Base-by-base conservation (phyloP, 257 asterid genomes). In the Coffea canephora region DNA sequence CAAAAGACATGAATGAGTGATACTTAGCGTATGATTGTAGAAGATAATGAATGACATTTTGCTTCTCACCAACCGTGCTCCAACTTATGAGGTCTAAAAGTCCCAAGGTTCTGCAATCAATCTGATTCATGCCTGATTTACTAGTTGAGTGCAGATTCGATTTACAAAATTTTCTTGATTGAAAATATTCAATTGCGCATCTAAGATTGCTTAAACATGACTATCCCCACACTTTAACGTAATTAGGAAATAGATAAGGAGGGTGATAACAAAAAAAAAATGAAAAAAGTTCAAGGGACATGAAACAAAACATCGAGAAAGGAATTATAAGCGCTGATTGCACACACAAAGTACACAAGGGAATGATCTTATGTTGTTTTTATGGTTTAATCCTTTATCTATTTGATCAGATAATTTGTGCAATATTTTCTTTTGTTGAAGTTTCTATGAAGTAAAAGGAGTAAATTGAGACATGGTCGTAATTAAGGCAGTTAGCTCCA, bases 21-120 rank as follows among this genome's bases (percentile, higher is more conserved):
- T 46, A 6, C 59, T 64, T 77, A 48, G 66, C 34, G 13, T 41
- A 45, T 43, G 59, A 70, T 55, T 27, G 77, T 55, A 31, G 80
- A 78, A 27, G 82, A 79, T 72, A 45, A 79, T 45, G 31, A 45
- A 79, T 79, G 82, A 62, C 74, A 79, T 73, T 72, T 79, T 79
- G 73, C 61, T 72, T 62, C 78, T 79, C 78, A 79, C 71, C 82
- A 68, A 72, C 82, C 82, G 73, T 31, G 78, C 78, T 46, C 72
- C 73, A 79, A 61, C 72, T 79, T 48, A 34, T 61, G 74, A 72
- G 67, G 78, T 79, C 55, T 43, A 72, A 79, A 69, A 57, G 49
- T 21, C 39, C 71, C 43, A 55, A 34, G 6, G 39, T 39, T 55
- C 1, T 55, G 39, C 4, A 57, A 39, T 27, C 43, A 72, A 62